These are phyloP conservation scores for Hypoxylon sp. DNA, from an alignment of 2,329 filamentous ascomycete genomes.

Conservation along the genomic window DNA sequence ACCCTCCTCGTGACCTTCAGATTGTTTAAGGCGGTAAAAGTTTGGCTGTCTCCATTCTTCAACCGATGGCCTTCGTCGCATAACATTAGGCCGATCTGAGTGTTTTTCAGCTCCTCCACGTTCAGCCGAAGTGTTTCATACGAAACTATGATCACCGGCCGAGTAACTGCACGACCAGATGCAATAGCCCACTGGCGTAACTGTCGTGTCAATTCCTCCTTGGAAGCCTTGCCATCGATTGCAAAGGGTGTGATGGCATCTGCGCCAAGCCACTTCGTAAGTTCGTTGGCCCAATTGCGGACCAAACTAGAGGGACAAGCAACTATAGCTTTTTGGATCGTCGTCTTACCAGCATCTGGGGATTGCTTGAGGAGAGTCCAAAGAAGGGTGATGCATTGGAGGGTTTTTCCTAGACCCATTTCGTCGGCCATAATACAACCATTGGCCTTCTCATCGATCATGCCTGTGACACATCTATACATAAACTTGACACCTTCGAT, in stretches of 20 bases:
- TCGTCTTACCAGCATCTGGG: conserved; percentile 91
- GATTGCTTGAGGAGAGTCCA: conserved; percentile 98
- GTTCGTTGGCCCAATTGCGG: conserved; percentile 97
- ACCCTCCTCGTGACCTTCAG: conserved; percentile 92
- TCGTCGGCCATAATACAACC: conserved; percentile 99
- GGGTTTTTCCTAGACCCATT: conserved; percentile 97
- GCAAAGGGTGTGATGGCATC: conserved; percentile 94
- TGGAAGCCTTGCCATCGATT: conserved; percentile 95
- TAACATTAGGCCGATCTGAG: conserved; percentile 90
- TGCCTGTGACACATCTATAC: conserved; percentile 93
- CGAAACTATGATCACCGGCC: conserved; percentile 96
- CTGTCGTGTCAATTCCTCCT: conserved; percentile 91
- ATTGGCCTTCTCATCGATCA: conserved; percentile 93
- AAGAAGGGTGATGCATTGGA: conserved; percentile 96
- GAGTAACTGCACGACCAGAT: conserved; percentile 87
- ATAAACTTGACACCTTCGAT: conserved; percentile 98
- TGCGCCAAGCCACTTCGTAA: conserved; percentile 95
- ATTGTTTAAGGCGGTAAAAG: conserved; percentile 90
- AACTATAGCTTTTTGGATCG: conserved; percentile 96
- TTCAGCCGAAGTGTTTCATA: conserved; percentile 96
- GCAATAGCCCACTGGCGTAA: conserved; percentile 95
- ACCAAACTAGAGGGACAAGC: conserved; percentile 97
- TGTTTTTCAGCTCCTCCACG: conserved; percentile 89
- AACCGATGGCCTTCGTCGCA: conserved; percentile 97
- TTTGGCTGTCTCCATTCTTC: conserved; percentile 97